Evolutionary conservation across 495 filamentous ascomycete genomes (phyloP).

Genomic region (Elaphomyces granulatus): DNA sequence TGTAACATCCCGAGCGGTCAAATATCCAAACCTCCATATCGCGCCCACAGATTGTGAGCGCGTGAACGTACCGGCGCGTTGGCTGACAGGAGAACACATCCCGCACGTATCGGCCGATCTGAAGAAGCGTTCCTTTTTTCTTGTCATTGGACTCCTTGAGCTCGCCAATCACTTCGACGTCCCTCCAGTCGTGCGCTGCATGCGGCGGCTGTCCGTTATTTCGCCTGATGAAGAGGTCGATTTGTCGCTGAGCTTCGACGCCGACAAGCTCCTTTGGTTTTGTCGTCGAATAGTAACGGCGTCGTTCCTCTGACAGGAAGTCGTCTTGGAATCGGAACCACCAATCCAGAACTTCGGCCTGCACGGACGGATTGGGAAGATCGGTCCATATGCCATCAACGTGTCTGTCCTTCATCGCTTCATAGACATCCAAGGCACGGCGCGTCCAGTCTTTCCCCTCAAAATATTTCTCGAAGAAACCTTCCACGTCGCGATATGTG

Average conservation of each 20-base stretch:
- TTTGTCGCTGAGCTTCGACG: too few species aligned
- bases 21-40: slow-evolving; percentile 27
- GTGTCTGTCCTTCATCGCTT: too few species aligned
- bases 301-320: too few species aligned
- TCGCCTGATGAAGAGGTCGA: too few species aligned
- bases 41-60: slow-evolving; percentile 21
- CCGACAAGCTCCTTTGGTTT: too few species aligned
- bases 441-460: slow-evolving; percentile 7
- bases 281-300: too few species aligned
- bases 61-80: slow-evolving; percentile 22
- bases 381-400: too few species aligned
- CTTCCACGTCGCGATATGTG: slow-evolving; percentile 8
- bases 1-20: slow-evolving; percentile 30
- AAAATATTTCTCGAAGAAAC: slow-evolving; percentile 10
- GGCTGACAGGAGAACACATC: slow-evolving; percentile 16
- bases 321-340: too few species aligned
- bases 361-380: too few species aligned
- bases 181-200: slow-evolving; percentile 7
- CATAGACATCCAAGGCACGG: too few species aligned
- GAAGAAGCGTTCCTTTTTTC: slow-evolving; percentile 7
- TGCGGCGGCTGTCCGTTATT: too few species aligned
- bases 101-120: slow-evolving; percentile 7
- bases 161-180: slow-evolving; percentile 6
- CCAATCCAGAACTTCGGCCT: too few species aligned
- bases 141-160: slow-evolving; percentile 5